Evolutionary conservation across 1,284 basidiomycete genomes (phyloP).

Genomic region (Irpex rosettiformis): DNA sequence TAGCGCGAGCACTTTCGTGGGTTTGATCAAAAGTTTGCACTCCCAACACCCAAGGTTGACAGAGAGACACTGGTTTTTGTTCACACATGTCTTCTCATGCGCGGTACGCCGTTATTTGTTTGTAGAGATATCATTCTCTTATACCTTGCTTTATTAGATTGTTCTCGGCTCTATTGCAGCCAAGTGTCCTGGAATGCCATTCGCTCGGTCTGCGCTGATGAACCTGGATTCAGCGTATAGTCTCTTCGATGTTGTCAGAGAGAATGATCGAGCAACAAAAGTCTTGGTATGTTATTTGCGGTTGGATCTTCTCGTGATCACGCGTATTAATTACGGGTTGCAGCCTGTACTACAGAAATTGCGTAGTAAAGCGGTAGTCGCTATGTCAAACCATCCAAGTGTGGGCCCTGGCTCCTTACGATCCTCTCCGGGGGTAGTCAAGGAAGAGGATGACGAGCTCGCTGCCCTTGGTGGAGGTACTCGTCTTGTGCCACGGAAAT

Average conservation of each 20-base stretch:
- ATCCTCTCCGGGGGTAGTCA: slow-evolving; percentile 33
- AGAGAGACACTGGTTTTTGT: slow-evolving; percentile 70
- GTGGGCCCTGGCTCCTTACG: slow-evolving; percentile 9
- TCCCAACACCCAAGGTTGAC: slow-evolving; percentile 62
- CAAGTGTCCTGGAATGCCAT: slow-evolving; percentile 53
- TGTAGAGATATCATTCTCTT: not conserved
- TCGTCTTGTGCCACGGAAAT: slow-evolving; percentile 53
- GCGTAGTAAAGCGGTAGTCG: slow-evolving; percentile 40
- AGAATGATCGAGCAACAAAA: slow-evolving; percentile 49
- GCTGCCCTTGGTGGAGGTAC: slow-evolving; percentile 59
- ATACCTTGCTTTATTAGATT: slow-evolving; percentile 40
- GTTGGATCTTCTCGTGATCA: not conserved
- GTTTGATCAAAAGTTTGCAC: slow-evolving; percentile 57
- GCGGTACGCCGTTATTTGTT: slow-evolving; percentile 44
- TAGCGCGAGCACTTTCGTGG: slow-evolving; percentile 66
- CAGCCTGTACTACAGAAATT: slow-evolving; percentile 61
- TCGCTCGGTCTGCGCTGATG: slow-evolving; percentile 59
- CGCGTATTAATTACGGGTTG: not conserved
- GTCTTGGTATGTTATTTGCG: slow-evolving; percentile 47
- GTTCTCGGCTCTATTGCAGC: slow-evolving; percentile 65
- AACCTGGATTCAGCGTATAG: slow-evolving; percentile 59
- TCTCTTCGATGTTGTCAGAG: slow-evolving; percentile 51
- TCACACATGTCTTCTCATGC: slow-evolving; percentile 71
- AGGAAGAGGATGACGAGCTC: slow-evolving; percentile 56
- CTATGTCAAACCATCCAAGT: slow-evolving; percentile 23